Evolutionary conservation across 1,284 basidiomycete genomes (phyloP), one percentile per base, ranked within the genome.

Genomic region (Fomes fomentarius): DNA sequence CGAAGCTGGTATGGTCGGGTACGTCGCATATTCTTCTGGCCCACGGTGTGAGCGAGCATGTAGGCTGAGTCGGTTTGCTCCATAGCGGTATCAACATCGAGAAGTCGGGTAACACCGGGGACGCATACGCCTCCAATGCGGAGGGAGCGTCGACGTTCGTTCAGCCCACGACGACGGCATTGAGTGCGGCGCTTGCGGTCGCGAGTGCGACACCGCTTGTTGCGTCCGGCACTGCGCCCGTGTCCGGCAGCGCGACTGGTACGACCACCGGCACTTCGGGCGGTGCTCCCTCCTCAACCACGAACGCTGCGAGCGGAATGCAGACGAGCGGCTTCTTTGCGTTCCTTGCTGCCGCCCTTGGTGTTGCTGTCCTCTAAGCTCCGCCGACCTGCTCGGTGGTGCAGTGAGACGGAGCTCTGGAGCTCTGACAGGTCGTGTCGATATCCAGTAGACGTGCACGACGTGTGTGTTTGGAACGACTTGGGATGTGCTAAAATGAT

Each of bases 71-170:
- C n/a, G n/a, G n/a, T 38, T 28, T 7, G 12, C 19, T 9, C 38
- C 45, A 21, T 47, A 79, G 79, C 41, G 74, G 79, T 22, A 83
- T 86, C 71, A 86, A 86, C 65, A 75, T 81, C 2, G 76, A 80
- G 1, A 58, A 69, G 8, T 67, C 69, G 11, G 79, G 80, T 6
- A 75, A 76, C 66, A 81, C 80, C 14, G 81, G 82, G 58, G 66
- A 63, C 0, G 66, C 66, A 11, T 85, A 75, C 74, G 61, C 67
- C 50, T 56, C 60, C 6, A 66, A 66, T n/a, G 79, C 79, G 1
- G 60, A 59, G 48, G 57, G 54, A 7, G 66, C 70, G 47, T 52
- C 53, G 11, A 33, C 19, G 31, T 65, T 76, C 17, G 71, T 68
- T 21, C 70, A 41, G 25, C 63, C 66, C 19, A 39, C 43, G 4